Conservation (phyloP, 192 early-diverging fungal species). For the Coemansia furcata region DNA sequence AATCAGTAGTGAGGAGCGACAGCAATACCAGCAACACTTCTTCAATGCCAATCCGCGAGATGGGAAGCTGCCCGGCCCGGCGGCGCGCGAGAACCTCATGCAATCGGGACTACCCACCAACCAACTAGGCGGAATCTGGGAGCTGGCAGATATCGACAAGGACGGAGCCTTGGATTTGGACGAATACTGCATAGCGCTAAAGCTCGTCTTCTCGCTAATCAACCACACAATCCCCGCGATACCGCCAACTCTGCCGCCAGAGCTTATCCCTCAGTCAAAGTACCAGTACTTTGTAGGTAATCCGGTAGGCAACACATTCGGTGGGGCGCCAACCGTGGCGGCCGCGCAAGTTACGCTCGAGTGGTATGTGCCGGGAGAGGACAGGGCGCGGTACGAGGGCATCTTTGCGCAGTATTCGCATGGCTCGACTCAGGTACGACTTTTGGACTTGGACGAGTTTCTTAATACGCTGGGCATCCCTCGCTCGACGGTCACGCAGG, state of each 20-base stretch:
- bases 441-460: constrained; percentile 50
- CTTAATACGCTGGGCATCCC: constrained; percentile 34
- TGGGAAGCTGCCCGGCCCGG: constrained; percentile 43
- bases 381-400: constrained; percentile 33
- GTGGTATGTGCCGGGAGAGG: constrained; percentile 44
- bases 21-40: constrained; percentile 51
- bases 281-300: constrained; percentile 39
- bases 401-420: constrained; percentile 36
- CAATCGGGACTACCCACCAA: constrained; percentile 48
- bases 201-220: constrained; percentile 71
- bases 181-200: constrained; percentile 78
- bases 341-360: constrained; percentile 29
- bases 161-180: constrained; percentile 81
- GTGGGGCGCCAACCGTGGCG: neutral
- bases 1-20: constrained; percentile 29
- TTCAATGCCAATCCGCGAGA: constrained; percentile 33
- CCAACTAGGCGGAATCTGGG: constrained; percentile 56
- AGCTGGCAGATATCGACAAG: constrained; percentile 80
- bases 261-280: constrained; percentile 68
- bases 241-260: constrained; percentile 61
- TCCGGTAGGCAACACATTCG: neutral
- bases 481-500: constrained; percentile 33
- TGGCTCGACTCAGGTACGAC: constrained; percentile 33
- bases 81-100: constrained; percentile 45
- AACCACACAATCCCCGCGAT: constrained; percentile 54